These are phyloP conservation scores for Schwanniomyces etchellsii DNA, from an alignment of 1,139 yeast species.

Conservation along the genomic window DNA sequence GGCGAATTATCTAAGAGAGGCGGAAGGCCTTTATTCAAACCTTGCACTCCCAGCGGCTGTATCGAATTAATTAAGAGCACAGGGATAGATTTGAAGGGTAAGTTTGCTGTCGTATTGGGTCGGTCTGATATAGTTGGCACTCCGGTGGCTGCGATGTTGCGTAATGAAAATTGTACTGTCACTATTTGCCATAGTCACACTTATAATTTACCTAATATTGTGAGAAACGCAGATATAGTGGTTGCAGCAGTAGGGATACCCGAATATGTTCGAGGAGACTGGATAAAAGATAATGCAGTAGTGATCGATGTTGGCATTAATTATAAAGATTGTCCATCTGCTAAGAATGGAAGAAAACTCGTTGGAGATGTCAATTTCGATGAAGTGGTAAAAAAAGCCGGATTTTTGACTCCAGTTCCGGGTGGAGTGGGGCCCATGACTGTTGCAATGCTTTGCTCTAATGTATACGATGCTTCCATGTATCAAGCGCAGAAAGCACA, in stretches of 20 bases:
- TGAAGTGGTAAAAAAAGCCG: constrained; percentile 49
- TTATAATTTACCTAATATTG: constrained; percentile 41
- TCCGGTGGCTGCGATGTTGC: constrained; percentile 69
- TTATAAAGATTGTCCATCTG: constrained; percentile 57
- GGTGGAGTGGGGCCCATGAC: constrained; percentile 94
- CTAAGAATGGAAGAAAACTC: constrained; percentile 59
- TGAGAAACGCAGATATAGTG: constrained; percentile 64
- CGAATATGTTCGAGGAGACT: constrained; percentile 63
- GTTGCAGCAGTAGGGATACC: constrained; percentile 77
- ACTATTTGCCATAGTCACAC: constrained; percentile 67
- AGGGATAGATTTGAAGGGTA: constrained; percentile 54
- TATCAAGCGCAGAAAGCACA: constrained; percentile 45
- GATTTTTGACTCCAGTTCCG: constrained; percentile 74
- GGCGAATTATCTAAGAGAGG: constrained; percentile 74
- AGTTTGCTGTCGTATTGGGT: constrained; percentile 73
- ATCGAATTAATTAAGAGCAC: constrained; percentile 63
- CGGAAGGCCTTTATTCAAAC: constrained; percentile 65
- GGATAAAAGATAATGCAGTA: constrained; percentile 65
- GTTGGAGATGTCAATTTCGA: constrained; percentile 77
- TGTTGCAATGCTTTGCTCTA: constrained; percentile 73
- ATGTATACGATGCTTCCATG: constrained; percentile 62
- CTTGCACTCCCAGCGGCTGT: constrained; percentile 79
- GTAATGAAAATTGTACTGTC: constrained; percentile 70
- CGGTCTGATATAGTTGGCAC: constrained; percentile 82
- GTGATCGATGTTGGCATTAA: constrained; percentile 80